These are phyloP conservation scores for Populus davidiana DNA, from an alignment of 345 rosid species.

Conservation along the genomic window DNA sequence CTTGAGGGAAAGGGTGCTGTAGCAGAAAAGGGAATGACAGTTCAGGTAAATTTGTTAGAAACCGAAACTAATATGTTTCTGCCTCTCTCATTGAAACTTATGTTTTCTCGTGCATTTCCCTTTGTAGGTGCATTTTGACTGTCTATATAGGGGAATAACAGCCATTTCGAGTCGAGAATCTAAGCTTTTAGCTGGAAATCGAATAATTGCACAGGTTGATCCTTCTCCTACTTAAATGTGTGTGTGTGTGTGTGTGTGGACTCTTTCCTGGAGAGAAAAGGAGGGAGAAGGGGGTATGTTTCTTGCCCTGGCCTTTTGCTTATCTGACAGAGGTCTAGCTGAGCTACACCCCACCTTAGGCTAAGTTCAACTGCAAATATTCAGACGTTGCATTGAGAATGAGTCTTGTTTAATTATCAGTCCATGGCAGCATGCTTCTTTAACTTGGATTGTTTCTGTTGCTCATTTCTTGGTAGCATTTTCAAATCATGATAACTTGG, in stretches of 20 bases:
- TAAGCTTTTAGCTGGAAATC: conserved; percentile 89
- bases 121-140: conserved; percentile 81
- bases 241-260: not conserved
- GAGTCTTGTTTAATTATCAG: not conserved
- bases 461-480: not conserved
- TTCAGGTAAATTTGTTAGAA: conserved; percentile 45
- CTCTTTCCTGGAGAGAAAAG: not conserved
- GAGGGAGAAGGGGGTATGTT: too few relatives aligned
- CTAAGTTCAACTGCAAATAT: not conserved
- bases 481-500: not conserved
- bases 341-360: not conserved
- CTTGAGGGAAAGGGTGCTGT: conserved; percentile 75
- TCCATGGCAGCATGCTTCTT: too few relatives aligned
- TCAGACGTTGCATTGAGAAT: not conserved
- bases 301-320: too few relatives aligned
- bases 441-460: too few relatives aligned
- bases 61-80: not conserved
- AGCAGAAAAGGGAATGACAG: conserved; percentile 72
- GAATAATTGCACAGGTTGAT: conserved; percentile 76
- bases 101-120: not conserved
- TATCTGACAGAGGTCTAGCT: too few relatives aligned
- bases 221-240: not conserved
- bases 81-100: not conserved
- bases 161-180: conserved; percentile 87
- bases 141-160: conserved; percentile 65